Conservation (phyloP, 306 rosid species). For the Prunus padus region DNA sequence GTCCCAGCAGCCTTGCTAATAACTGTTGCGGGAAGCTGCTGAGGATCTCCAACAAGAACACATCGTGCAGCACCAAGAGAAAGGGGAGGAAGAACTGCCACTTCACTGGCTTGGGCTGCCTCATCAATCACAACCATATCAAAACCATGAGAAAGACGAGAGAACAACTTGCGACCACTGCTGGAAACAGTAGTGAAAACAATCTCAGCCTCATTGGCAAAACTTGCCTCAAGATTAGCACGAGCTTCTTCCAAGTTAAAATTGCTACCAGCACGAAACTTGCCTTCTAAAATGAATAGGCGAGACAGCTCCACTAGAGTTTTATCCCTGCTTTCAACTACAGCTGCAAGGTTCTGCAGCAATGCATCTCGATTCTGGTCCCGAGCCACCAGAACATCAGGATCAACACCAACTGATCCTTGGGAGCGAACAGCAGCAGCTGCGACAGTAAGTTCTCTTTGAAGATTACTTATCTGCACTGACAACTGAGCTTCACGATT, state of each 20-base stretch:
- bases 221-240: constrained; percentile 96
- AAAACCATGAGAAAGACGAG: constrained; percentile 97
- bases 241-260: constrained; percentile 96
- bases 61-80: constrained; percentile 97
- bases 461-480: constrained; percentile 73
- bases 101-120: constrained; percentile 99
- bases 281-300: constrained; percentile 76
- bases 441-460: constrained; percentile 85
- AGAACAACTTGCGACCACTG: constrained; percentile 95
- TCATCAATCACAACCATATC: constrained; percentile 99
- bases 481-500: constrained; percentile 73
- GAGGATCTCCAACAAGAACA: constrained; percentile 99
- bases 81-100: constrained; percentile 92
- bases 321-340: constrained; percentile 90
- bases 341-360: constrained; percentile 89
- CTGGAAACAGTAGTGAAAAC: constrained; percentile 98
- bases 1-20: constrained; percentile 99
- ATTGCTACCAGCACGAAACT: constrained; percentile 75
- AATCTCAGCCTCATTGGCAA: constrained; percentile 96
- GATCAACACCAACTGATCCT: constrained; percentile 98
- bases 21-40: constrained; percentile 98
- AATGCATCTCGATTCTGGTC: constrained; percentile 86
- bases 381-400: constrained; percentile 82
- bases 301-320: constrained; percentile 93
- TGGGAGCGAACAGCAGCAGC: constrained; percentile 89